Percentiles rank a stretch among this genome's conserved stretches.
Conservation (phyloP, 2,329 filamentous ascomycete species). For the Fusarium scirpi region DNA sequence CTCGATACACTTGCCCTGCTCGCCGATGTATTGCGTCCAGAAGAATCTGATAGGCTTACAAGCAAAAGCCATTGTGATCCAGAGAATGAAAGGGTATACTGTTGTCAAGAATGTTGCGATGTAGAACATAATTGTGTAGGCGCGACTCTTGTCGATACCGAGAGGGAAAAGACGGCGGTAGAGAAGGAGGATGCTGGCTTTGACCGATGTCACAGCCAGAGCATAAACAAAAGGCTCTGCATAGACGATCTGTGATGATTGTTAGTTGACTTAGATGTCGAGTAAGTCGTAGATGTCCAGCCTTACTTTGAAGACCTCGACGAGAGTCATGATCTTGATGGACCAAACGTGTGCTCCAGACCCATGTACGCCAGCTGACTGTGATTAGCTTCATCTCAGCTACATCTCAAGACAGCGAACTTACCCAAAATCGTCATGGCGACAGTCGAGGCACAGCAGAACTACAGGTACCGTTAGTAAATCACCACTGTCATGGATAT, state of each 20-base stretch:
- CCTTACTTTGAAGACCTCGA: conserved; percentile 7
- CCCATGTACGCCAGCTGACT: background rate
- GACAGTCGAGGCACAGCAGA: conserved; percentile 5
- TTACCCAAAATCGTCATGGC: conserved; percentile 13
- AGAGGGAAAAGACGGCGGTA: conserved; percentile 27
- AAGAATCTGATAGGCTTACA: conserved; percentile 17
- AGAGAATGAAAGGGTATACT: conserved; percentile 13
- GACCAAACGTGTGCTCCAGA: conserved; percentile 22
- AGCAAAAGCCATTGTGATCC: conserved; percentile 21
- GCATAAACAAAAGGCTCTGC: conserved; percentile 22
- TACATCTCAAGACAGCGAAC: fast-evolving
- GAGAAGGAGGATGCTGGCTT: conserved; percentile 18
- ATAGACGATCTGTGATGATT: background rate
- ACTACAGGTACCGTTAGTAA: background rate
- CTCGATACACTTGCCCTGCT: conserved; percentile 2
- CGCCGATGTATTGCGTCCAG: conserved; percentile 18
- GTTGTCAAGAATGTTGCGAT: background rate
- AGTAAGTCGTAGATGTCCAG: fast-evolving
- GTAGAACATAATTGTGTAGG: conserved; percentile 18
- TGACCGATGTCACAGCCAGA: conserved; percentile 23
- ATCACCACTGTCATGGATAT: fast-evolving
- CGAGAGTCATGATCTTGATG: conserved; percentile 5
- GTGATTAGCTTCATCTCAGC: background rate
- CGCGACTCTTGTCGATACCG: conserved; percentile 10
- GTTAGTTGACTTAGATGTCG: background rate